phyloP scores from a whole-genome alignment of 106 monocot genomes.

The Platanthera zijinensis region DNA sequence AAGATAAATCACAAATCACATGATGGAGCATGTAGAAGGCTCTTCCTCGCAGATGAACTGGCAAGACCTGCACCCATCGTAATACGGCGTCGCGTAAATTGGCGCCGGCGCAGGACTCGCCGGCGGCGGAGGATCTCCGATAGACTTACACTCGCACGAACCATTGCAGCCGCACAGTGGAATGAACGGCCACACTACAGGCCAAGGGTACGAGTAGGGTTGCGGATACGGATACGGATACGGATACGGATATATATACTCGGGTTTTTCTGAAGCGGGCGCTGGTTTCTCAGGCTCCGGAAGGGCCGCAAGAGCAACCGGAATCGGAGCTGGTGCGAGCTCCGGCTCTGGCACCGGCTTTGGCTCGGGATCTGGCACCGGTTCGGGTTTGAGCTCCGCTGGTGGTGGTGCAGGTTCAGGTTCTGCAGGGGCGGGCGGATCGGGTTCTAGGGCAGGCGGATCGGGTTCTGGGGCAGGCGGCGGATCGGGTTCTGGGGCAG shows the following conservation, averaged over 20 bases:
- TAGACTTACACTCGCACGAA: not conserved
- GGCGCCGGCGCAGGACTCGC: too few species aligned
- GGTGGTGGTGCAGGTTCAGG: not conserved
- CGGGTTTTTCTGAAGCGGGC: not conserved
- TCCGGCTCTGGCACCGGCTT: not conserved
- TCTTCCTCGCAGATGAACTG: slow-evolving; percentile 10
- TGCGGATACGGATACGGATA: not conserved
- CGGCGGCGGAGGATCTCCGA: not conserved
- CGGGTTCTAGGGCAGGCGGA: not conserved
- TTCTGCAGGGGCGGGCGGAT: not conserved
- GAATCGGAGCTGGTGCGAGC: not conserved
- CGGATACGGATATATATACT: not conserved
- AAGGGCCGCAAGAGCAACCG: too few species aligned
- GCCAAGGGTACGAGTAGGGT: not conserved
- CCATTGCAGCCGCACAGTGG: slow-evolving; percentile 1
- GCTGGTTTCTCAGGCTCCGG: not conserved
- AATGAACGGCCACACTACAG: not conserved
- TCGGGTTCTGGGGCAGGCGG: not conserved
- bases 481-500: not conserved
- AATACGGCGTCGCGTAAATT: not conserved
- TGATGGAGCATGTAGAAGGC: not conserved
- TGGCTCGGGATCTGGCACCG: not conserved
- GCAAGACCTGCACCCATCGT: slow-evolving; percentile 6
- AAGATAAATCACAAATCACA: not conserved
- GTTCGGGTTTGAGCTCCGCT: not conserved